Evolutionary conservation across 2,329 filamentous ascomycete species (phyloP).

Genomic region (Stachybotrys chartarum): DNA sequence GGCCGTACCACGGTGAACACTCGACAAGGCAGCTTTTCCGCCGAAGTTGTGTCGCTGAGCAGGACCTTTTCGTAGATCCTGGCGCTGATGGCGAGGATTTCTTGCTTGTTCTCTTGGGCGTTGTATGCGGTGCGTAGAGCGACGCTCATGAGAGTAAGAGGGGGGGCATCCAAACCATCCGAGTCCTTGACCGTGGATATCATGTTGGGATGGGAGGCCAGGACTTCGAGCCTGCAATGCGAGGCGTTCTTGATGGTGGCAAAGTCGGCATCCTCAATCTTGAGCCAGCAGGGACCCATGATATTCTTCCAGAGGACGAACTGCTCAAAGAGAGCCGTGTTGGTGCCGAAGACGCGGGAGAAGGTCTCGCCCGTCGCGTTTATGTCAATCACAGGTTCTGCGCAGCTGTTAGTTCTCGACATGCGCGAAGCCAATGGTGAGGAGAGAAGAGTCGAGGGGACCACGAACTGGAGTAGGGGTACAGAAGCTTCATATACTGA

Average conservation of each 20-base stretch:
- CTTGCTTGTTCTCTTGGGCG: constrained; percentile 88
- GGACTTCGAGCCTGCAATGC: constrained; percentile 92
- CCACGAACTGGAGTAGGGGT: constrained; percentile 72
- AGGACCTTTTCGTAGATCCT: constrained; percentile 88
- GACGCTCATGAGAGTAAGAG: constrained; percentile 92
- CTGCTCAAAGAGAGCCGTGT: constrained; percentile 92
- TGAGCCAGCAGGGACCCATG: constrained; percentile 98
- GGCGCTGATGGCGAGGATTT: constrained; percentile 85
- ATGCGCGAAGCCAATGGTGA: neutral
- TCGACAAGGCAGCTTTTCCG: constrained; percentile 81
- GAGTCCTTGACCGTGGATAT: constrained; percentile 68
- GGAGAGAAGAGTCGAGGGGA: neutral
- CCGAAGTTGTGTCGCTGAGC: constrained; percentile 78
- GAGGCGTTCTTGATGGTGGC: constrained; percentile 82
- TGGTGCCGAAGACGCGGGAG: constrained; percentile 87
- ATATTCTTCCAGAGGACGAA: constrained; percentile 99
- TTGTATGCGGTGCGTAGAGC: constrained; percentile 85
- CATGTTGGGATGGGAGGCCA: constrained; percentile 69
- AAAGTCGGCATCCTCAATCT: constrained; percentile 81
- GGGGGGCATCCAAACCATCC: constrained; percentile 75
- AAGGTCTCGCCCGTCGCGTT: constrained; percentile 78
- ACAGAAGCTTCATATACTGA: constrained; percentile 91
- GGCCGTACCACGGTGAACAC: constrained; percentile 91
- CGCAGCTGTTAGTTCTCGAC: constrained; percentile 8
- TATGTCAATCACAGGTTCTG: constrained; percentile 62